Conservation (phyloP, 148 eudicot species). For the Silene latifolia region DNA sequence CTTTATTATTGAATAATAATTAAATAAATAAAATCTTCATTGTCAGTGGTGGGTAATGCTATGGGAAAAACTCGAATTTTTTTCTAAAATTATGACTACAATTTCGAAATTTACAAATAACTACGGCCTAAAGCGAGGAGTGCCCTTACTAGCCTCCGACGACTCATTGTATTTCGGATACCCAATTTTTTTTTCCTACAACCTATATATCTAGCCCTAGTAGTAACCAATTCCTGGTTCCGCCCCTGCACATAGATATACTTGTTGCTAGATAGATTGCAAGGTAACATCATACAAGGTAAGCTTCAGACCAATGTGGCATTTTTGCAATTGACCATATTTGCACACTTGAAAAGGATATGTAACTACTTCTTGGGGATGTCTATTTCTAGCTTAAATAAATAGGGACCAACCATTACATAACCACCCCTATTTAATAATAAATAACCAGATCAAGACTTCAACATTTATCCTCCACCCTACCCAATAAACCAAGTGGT, state of each 20-base stretch:
- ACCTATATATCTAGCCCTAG: too few species aligned
- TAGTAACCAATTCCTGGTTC: too few species aligned
- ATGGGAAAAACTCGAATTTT: too few species aligned
- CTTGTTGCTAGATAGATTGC: not conserved
- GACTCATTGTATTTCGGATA: too few species aligned
- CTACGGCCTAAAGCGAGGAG: too few species aligned
- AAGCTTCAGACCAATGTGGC: not conserved
- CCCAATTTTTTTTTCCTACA: too few species aligned
- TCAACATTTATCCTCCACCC: not conserved
- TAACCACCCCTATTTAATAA: constrained; percentile 5
- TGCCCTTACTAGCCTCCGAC: too few species aligned
- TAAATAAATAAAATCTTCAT: too few species aligned
- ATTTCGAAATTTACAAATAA: too few species aligned
- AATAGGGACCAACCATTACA: not conserved
- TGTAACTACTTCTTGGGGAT: constrained; percentile 10
- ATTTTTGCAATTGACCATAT: constrained; percentile 6
- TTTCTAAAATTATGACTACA: too few species aligned
- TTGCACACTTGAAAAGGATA: constrained; percentile 17
- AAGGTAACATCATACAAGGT: constrained; percentile 2
- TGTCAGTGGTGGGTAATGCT: too few species aligned
- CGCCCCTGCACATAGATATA: not conserved
- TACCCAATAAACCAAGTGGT: not conserved
- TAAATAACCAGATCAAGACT: not conserved
- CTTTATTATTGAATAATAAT: too few species aligned
- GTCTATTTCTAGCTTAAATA: not conserved